Base-by-base conservation (phyloP, 192 early-diverging fungal species). In the Rhizophagus sp. region DNA sequence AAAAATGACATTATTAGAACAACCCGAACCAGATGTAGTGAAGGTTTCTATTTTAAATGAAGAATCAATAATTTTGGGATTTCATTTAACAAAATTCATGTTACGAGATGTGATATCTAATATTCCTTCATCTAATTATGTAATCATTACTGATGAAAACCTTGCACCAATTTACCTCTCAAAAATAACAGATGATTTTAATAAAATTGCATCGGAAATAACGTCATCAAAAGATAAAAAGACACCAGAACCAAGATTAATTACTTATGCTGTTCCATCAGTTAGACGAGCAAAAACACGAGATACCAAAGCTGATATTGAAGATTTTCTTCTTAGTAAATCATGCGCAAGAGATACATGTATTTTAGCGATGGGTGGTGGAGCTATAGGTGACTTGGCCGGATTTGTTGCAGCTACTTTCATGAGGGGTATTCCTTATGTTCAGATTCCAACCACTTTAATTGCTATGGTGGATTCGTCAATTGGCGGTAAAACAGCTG, bases 361-460 rank as follows among this genome's bases (percentile, higher is more conserved):
- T 78, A 88, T 99, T 64, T 83, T 99, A 41, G 97, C 97, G 1
- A 89, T 99, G 63, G 98, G 98, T 78, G 98, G 97, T 62, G 97
- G 97, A 4, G 97, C 98, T 0, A 96, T 99, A 82, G 97, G 98
- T 65, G 98, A 99, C 84, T 84, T 99, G 75, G 91, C 94, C n/a
- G 97, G 97, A 68, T 99, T 92, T 85, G 95, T 97, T n/a, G 97
- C 98, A 12, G 94, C 98, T 5, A 99, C 96, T 3, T 99, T 97
- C 81, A 99, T 99, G 97, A 92, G 97, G 52, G 98, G 98, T 27
- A 89, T 95, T 62, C 92, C 94, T n/a, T 90, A 97, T 82, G 87
- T 99, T 19, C 98, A 98, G 84, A 91, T 99, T 30, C 98, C 98
- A 3, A 99, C 96, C 4, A 97, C 96, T 22, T 85, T 99, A 30